Base-by-base conservation (phyloP, 1,284 basidiomycete species). In the Peniophora sp. region DNA sequence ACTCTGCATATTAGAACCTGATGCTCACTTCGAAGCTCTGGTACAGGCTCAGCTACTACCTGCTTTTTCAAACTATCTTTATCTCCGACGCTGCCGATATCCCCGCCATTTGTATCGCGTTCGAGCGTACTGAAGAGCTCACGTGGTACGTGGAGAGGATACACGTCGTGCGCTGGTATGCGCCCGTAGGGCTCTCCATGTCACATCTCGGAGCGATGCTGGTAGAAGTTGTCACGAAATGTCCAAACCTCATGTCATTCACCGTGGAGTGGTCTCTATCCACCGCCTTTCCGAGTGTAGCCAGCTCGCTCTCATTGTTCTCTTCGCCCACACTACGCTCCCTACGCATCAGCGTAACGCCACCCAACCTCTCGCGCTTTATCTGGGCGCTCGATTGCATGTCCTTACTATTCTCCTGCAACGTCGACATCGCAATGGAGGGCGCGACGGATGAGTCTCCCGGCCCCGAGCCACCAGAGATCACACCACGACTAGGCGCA, bases 211-310 rank as follows among this genome's bases (percentile, higher is more conserved):
- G 78, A 56, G 64, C 68, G 45, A 64, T 75, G 35, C 66, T 80
- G 38, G 63, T 74, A 3, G 69, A 74, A 16, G 70, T 85, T 51
- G 74, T 86, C 36, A 65, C 66, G 10, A 79, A 76, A 52, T 84
- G 81, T 56, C 81, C 81, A 3, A 85, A 86, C 55, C 75, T 88
- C 46, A 76, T 85, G 55, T 78, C 83, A 9, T 85, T 88, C 63
- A 69, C 84, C 32, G 67, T 84, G 47, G 82, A 84, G 52, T 78
- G 74, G 68, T 77, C 82, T 0, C 69, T 86, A 63, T 69, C 74
- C 6, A 58, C 60, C 12, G 62, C 78, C 3, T 83, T 87, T 54
- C 74, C 78, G 1, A 67, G 78, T 0, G 71, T 87, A n/a, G 80
- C 74, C 0, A 77, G 85, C 57, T 73, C 82, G 0, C 69, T 89